Base-by-base conservation (phyloP, 495 filamentous ascomycete genomes). In the Parathielavia appendiculata region DNA sequence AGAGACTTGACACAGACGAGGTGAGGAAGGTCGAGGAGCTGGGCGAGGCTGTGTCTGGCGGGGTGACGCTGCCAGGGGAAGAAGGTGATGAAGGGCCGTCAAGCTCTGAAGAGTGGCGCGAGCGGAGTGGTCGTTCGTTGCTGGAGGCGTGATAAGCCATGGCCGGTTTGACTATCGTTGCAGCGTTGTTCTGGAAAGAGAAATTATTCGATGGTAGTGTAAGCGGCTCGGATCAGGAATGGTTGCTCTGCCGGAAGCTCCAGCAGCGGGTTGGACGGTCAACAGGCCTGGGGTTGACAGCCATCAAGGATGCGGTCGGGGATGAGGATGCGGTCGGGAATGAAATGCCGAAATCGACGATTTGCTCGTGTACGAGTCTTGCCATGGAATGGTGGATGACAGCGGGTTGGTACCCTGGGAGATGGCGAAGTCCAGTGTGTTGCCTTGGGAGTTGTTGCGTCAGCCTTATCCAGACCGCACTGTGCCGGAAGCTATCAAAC, bases 31-130 rank as follows among this genome's bases (percentile, higher is more conserved):
- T 48, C 14, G 71, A 54, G 45, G 58, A 57, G 66, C 66, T 46
- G 26, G 58, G 47, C 13, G 63, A 58, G 41, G 57, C 5, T 13
- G 54, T 14, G 44, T 49, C 56, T n/a, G 69, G 59, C 16, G 73
- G 73, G 16, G 64, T 73, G 35, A 35, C 65, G 69, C 36, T 66
- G 64, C 63, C 73, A 56, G 59, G 72, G 30, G 51, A 74, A 55
- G 62, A 74, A 55, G 62, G 66, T 23, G 54, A 64, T 44, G 59
- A 65, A 54, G 45, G 67, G 60, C 57, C 52, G 39, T 60, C 56
- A 38, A 32, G 58, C 34, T 49, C 68, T 63, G 63, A 69, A 57
- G 67, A 63, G 44, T 51, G 50, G 56, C 45, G 52, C 52, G 59
- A 50, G 56, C 61, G 39, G 63, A 59, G 30, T 45, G 55, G 38